Evolutionary conservation across 345 rosid species (phyloP).

Genomic region (Draba incana): DNA sequence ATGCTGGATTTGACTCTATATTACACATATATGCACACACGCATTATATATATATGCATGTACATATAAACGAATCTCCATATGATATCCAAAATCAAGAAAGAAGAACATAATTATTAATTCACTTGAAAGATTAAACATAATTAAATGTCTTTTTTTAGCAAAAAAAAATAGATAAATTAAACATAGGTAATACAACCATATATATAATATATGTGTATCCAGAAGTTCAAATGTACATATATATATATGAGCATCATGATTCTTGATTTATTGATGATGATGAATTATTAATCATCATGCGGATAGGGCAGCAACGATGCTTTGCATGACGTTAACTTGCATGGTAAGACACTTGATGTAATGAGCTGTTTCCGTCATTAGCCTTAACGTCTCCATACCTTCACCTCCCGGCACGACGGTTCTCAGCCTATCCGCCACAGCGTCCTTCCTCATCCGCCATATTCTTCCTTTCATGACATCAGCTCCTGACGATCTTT

Average conservation of each 20-base stretch:
- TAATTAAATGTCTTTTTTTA: too few relatives aligned
- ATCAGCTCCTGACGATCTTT: not conserved
- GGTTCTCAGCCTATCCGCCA: slow-evolving; percentile 4
- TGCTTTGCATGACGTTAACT: slow-evolving; percentile 12
- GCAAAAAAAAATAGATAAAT: too few relatives aligned
- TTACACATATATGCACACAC: too few relatives aligned
- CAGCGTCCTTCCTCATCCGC: not conserved
- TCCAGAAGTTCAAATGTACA: not conserved
- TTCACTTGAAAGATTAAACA: not conserved
- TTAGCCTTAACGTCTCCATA: slow-evolving; percentile 17
- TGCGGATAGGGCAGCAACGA: slow-evolving; percentile 1
- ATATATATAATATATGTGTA: not conserved
- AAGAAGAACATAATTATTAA: not conserved
- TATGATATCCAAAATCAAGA: not conserved
- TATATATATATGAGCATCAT: slow-evolving; percentile 5
- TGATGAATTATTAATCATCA: not conserved
- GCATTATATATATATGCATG: not conserved
- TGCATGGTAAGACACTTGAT: slow-evolving; percentile 24
- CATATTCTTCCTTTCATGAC: not conserved
- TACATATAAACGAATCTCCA: not conserved
- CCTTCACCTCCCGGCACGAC: slow-evolving; percentile 26
- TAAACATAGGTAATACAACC: not conserved
- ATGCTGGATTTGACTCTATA: too few relatives aligned
- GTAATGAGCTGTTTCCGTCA: slow-evolving; percentile 25
- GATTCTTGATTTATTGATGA: not conserved